These are phyloP conservation scores for Collybia sordida DNA, from an alignment of 768 basidiomycete genomes.

Conservation along the genomic window DNA sequence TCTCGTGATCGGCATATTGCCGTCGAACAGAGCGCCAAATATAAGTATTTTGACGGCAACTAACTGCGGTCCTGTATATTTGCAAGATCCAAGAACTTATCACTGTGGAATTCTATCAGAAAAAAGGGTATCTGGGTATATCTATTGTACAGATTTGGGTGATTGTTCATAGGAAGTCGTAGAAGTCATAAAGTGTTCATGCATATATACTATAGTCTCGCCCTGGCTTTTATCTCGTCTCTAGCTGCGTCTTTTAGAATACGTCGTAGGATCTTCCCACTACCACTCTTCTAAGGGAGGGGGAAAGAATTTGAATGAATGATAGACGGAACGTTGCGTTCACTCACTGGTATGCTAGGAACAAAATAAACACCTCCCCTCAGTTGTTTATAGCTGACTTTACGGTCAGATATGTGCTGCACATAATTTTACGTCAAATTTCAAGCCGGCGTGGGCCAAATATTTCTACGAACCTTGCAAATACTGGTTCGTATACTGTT, in stretches of 20 bases:
- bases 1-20: no score
- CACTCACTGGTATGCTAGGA: constrained; percentile 56
- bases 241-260: constrained; percentile 49
- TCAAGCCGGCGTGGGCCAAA: no score
- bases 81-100: constrained; percentile 24
- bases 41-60: no score
- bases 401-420: constrained; percentile 55
- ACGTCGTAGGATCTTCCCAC: constrained; percentile 54
- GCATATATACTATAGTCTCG: constrained; percentile 5
- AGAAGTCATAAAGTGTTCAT: constrained; percentile 9
- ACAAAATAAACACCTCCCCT: constrained; percentile 59
- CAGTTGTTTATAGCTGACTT: constrained; percentile 57
- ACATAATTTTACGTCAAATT: neutral
- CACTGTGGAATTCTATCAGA: no score
- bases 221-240: constrained; percentile 4
- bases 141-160: neutral
- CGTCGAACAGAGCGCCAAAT: no score
- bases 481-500: constrained; percentile 43
- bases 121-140: no score
- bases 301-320: constrained; percentile 7
- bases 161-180: neutral
- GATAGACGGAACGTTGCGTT: constrained; percentile 29
- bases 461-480: constrained; percentile 33
- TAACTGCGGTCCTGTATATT: no score
- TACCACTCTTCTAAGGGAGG: constrained; percentile 15